A percentile compares a stretch with the other conserved stretches of the same genome.
Conservation (phyloP, 2,329 filamentous ascomycete species). For the Alternaria triticimaculans region DNA sequence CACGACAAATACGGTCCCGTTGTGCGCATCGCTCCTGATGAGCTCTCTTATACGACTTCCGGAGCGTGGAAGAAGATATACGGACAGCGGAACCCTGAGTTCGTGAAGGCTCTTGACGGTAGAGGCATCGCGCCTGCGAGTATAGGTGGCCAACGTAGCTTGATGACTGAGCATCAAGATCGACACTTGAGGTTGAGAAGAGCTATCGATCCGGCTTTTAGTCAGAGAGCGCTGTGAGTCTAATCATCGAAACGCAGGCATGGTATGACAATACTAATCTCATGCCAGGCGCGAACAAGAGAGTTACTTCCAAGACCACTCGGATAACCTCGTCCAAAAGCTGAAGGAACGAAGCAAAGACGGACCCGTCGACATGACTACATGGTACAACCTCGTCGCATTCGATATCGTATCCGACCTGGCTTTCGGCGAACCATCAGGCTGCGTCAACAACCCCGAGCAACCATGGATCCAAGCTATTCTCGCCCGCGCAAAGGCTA, state of each 20-base stretch:
- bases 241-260: accelerated
- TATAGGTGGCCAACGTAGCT: conserved; percentile 11
- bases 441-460: conserved; percentile 10
- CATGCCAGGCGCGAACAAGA: conserved; percentile 6
- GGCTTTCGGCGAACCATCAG: conserved; percentile 11
- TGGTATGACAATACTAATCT: background rate
- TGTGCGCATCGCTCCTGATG: conserved; percentile 10
- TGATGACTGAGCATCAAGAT: conserved; percentile 14
- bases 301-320: conserved; percentile 8
- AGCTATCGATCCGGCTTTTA: conserved; percentile 13
- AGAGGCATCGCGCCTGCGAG: conserved; percentile 11
- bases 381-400: conserved; percentile 9
- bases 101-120: conserved; percentile 9
- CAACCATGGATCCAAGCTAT: conserved; percentile 13
- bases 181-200: conserved; percentile 10
- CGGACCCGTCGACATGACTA: conserved; percentile 6
- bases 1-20: conserved; percentile 8
- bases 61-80: conserved; percentile 13
- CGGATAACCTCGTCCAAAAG: conserved; percentile 7
- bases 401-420: conserved; percentile 10
- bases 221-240: conserved; percentile 10
- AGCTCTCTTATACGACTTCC: conserved; percentile 4
- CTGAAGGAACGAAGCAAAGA: background rate
- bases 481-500: conserved; percentile 10
- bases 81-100: conserved; percentile 14